These are phyloP conservation scores for Hypoxylon sp. DNA, from an alignment of 2,329 filamentous ascomycete species.

Conservation along the genomic window DNA sequence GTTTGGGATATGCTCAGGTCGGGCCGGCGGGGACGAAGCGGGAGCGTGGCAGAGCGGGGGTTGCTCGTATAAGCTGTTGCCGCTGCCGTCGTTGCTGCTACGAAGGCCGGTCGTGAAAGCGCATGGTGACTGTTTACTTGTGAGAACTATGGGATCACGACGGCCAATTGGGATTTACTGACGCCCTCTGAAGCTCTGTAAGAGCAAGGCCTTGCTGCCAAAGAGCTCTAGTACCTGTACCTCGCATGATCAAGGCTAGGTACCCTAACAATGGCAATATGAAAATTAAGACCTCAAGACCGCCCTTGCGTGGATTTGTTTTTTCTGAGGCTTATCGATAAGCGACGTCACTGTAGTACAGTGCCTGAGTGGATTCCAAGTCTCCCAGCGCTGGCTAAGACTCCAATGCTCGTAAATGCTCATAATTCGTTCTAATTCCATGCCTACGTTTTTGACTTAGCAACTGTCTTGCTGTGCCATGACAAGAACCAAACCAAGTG, in stretches of 20 bases:
- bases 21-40: background rate
- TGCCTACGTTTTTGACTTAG: too few relatives aligned
- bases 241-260: conserved; percentile 34
- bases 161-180: conserved; percentile 32
- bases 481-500: too few relatives aligned
- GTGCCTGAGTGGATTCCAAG: background rate
- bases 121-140: conserved; percentile 24
- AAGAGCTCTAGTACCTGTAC: conserved; percentile 28
- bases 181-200: conserved; percentile 28
- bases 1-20: background rate
- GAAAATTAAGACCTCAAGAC: too few relatives aligned
- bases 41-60: background rate
- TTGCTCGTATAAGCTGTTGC: background rate
- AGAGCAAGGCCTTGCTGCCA: conserved; percentile 28
- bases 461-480: too few relatives aligned
- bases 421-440: too few relatives aligned
- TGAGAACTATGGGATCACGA: background rate
- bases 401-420: background rate
- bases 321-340: conserved; percentile 11
- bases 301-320: conserved; percentile 2
- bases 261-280: too few relatives aligned
- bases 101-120: conserved; percentile 21
- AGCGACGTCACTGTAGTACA: background rate
- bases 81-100: too few relatives aligned
- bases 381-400: background rate